phyloP scores from a whole-genome alignment of 2,329 filamentous ascomycete genomes.

The Cytospora piceicola region DNA sequence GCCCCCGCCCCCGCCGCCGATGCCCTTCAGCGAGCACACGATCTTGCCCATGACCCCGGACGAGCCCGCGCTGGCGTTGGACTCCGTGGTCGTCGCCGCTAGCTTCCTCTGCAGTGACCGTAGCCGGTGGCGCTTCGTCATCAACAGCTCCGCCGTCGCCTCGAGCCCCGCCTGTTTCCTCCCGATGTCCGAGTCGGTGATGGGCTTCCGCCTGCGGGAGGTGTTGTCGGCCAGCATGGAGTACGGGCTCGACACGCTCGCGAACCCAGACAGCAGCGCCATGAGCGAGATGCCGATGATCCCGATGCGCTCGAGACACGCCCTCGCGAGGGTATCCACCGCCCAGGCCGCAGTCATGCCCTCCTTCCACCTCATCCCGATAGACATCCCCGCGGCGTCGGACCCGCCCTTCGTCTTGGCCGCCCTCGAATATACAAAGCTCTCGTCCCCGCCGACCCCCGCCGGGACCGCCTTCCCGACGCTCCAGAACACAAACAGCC shows the following conservation, averaged over 20 bases:
- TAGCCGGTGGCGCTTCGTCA: conserved; percentile 73
- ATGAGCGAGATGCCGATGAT: conserved; percentile 86
- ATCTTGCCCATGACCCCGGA: conserved; percentile 73
- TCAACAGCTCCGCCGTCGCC: conserved; percentile 78
- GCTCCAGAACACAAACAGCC: conserved; percentile 79
- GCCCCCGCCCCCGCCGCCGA: conserved; percentile 64
- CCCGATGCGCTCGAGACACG: conserved; percentile 71
- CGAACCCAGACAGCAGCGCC: conserved; percentile 87
- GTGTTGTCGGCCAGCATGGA: conserved; percentile 74
- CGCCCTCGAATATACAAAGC: conserved; percentile 34
- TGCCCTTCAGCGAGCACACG: conserved; percentile 59
- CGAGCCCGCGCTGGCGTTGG: conserved; percentile 40
- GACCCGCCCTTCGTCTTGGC: conserved; percentile 36
- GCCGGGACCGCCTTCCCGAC: conserved; percentile 66
- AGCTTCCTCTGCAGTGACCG: conserved; percentile 70
- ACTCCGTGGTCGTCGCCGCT: conserved; percentile 32
- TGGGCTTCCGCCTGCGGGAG: conserved; percentile 53
- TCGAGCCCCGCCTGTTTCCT: conserved; percentile 80
- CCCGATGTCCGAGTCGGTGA: conserved; percentile 74
- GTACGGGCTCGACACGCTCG: conserved; percentile 86
- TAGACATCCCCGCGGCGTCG: conserved; percentile 40
- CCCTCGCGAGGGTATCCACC: conserved; percentile 49
- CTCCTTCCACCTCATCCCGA: conserved; percentile 33
- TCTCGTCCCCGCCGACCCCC: conserved; percentile 31
- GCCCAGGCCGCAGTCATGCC: conserved; percentile 23